These are phyloP conservation scores for Takashimella tepidaria DNA, from an alignment of 1,284 basidiomycete species.

Conservation along the genomic window DNA sequence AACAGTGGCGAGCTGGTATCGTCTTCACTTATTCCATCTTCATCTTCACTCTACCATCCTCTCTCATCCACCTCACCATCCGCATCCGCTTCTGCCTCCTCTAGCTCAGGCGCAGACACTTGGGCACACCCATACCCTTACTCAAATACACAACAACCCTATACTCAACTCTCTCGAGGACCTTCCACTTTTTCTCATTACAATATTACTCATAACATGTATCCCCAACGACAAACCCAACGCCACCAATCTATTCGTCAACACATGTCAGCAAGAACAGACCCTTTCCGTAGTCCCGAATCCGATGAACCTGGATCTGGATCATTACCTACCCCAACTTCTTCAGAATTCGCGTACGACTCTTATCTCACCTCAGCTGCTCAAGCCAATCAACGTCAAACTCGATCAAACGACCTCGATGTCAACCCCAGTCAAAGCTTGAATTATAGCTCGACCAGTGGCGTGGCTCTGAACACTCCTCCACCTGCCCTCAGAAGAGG, in stretches of 20 bases:
- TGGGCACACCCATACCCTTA: too few species aligned
- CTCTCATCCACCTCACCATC: background rate
- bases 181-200: too few species aligned
- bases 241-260: background rate
- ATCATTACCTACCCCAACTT: background rate
- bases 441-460: too few species aligned
- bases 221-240: too few species aligned
- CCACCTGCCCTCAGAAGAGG: slow-evolving; percentile 4
- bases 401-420: background rate
- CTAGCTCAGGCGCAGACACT: too few species aligned
- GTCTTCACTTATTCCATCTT: background rate
- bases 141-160: too few species aligned
- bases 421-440: background rate
- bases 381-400: background rate
- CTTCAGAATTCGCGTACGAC: background rate
- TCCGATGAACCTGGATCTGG: too few species aligned
- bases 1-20: background rate
- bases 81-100: background rate
- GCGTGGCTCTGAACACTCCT: too few species aligned
- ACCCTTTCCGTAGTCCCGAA: background rate
- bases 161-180: too few species aligned
- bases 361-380: background rate
- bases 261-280: background rate
- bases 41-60: background rate
- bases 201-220: too few species aligned